A percentile compares a stretch with the other conserved stretches of the same genome.
phyloP scores from a whole-genome alignment of 805 yeast species.

The Pichia cephalocereana region DNA sequence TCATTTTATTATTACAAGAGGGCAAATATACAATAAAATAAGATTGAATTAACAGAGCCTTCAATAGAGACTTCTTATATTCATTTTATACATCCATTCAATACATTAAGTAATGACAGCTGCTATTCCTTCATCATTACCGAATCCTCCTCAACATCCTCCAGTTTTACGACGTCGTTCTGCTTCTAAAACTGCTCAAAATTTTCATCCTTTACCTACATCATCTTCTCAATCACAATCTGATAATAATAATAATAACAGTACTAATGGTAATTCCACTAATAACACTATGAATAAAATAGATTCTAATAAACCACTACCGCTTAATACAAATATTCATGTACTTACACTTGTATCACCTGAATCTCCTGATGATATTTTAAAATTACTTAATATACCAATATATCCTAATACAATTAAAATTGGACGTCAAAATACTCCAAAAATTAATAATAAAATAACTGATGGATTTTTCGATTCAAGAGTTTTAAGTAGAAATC shows the following conservation, averaged over 20 bases:
- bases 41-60: no score
- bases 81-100: no score
- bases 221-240: background rate
- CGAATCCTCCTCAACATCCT: background rate
- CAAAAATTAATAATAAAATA: conserved; percentile 46
- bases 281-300: background rate
- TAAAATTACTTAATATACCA: conserved; percentile 74
- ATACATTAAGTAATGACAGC: background rate
- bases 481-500: conserved; percentile 84
- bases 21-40: no score
- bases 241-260: background rate
- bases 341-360: conserved; percentile 67
- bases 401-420: conserved; percentile 73
- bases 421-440: conserved; percentile 82
- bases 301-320: background rate
- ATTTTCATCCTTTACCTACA: conserved; percentile 20
- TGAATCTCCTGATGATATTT: conserved; percentile 56
- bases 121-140: background rate
- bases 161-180: conserved; percentile 21
- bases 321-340: conserved; percentile 31
- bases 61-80: no score
- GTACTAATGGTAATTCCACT: conserved; percentile 2
- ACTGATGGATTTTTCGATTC: conserved; percentile 93
- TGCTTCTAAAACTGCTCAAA: conserved; percentile 25
- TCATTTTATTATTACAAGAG: no score